Conservation (phyloP, 768 basidiomycete genomes). For the Rhodotorula babjevae region DNA sequence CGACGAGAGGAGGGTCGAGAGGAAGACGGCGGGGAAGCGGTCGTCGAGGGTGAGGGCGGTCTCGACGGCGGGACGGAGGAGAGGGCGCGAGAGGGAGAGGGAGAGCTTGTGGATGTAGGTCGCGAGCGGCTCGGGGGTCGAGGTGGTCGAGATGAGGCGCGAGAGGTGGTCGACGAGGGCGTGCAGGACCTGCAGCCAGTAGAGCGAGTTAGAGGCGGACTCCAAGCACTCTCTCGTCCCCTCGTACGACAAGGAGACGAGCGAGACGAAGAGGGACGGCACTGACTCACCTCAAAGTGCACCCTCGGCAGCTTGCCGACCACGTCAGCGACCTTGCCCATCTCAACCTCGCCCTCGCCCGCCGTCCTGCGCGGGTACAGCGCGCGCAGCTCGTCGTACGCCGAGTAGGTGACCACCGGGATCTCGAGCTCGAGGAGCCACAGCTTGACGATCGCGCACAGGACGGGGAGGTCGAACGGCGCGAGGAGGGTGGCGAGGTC, state of each 20-base stretch:
- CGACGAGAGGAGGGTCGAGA: conserved; percentile 67
- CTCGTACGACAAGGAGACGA: conserved; percentile 67
- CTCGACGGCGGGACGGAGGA: conserved; percentile 76
- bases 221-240: too few species aligned
- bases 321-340: not conserved
- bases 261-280: conserved; percentile 56
- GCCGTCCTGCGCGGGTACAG: conserved; percentile 61
- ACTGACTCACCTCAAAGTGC: conserved; percentile 24
- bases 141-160: conserved; percentile 36
- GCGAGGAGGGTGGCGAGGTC: conserved; percentile 54
- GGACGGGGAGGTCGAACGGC: conserved; percentile 77
- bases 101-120: conserved; percentile 82
- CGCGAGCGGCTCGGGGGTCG: conserved; percentile 59
- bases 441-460: conserved; percentile 77
- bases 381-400: conserved; percentile 84
- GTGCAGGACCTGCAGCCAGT: conserved; percentile 60
- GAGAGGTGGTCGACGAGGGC: conserved; percentile 60
- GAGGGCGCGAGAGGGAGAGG: conserved; percentile 72
- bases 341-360: not conserved
- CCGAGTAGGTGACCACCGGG: conserved; percentile 75
- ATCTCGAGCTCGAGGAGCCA: conserved; percentile 90
- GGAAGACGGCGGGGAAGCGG: conserved; percentile 73
- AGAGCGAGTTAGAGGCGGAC: too few species aligned
- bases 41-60: conserved; percentile 83
- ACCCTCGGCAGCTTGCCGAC: conserved; percentile 21